Evolutionary conservation across 2,329 filamentous ascomycete genomes (phyloP).

Genomic region (Beauveria asiatica): DNA sequence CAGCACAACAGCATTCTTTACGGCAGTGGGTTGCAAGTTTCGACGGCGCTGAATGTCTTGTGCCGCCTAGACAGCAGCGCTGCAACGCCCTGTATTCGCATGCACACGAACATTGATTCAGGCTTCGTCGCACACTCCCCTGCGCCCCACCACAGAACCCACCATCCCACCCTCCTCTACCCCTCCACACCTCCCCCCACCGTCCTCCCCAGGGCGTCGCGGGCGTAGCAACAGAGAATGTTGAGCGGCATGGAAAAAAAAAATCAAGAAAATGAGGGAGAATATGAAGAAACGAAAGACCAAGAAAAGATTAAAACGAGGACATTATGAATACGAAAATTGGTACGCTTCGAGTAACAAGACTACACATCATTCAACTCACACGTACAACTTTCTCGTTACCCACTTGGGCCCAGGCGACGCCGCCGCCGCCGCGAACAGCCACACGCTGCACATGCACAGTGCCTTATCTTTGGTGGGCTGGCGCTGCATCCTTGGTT

Average conservation of each 20-base stretch:
- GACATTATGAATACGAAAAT: neutral
- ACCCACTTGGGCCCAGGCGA: neutral
- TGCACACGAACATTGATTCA: neutral
- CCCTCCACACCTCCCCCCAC: too few relatives aligned
- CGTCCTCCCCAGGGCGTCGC: too few relatives aligned
- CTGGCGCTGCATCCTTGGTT: neutral
- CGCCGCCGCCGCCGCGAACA: neutral
- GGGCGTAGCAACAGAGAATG: neutral
- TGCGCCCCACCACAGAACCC: too few relatives aligned
- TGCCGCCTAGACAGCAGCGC: too few relatives aligned
- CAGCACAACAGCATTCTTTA: too few relatives aligned
- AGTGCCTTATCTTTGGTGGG: conserved; percentile 8
- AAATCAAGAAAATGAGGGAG: neutral
- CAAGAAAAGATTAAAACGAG: neutral
- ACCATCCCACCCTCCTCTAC: too few relatives aligned
- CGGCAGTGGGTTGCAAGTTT: too few relatives aligned
- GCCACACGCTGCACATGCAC: neutral
- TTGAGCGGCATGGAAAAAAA: neutral
- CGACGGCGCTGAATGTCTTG: neutral
- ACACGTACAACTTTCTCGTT: neutral
- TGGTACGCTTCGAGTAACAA: too few relatives aligned
- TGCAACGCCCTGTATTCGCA: neutral
- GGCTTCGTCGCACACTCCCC: neutral
- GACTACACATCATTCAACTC: too few relatives aligned
- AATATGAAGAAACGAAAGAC: neutral